Conservation (phyloP, 2,329 filamentous ascomycete species). For the Aspergillus pseudonomiae region DNA sequence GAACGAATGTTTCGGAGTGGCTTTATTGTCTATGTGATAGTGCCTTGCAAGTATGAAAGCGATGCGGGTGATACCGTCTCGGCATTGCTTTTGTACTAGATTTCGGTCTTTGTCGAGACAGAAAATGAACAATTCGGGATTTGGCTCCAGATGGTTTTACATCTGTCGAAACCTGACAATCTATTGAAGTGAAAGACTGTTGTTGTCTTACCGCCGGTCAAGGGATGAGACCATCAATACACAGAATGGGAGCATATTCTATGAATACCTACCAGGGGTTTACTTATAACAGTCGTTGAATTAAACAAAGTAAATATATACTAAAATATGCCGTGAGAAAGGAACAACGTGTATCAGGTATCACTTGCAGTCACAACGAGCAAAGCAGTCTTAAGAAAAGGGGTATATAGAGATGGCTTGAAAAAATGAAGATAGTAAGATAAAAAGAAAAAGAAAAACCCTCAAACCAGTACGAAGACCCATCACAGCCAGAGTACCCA, state of each 20-base stretch:
- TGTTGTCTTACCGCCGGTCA: background rate
- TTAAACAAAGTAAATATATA: background rate
- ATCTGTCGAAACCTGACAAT: background rate
- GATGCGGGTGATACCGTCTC: background rate
- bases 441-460: background rate
- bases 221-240: background rate
- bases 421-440: background rate
- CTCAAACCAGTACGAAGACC: background rate
- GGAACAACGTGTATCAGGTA: background rate
- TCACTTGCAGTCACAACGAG: background rate
- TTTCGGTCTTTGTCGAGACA: background rate
- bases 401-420: background rate
- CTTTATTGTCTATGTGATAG: background rate
- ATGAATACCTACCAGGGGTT: background rate
- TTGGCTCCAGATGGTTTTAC: background rate
- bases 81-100: background rate
- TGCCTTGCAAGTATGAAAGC: background rate
- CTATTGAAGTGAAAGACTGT: background rate
- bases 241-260: background rate
- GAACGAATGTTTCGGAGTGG: no score
- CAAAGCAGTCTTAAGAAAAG: background rate
- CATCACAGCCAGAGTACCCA: constrained; percentile 81
- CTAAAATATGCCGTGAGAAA: background rate
- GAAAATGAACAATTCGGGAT: background rate
- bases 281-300: background rate